Evolutionary conservation across 2,329 filamentous ascomycete species (phyloP).

Genomic region (Aureobasidium sp.): DNA sequence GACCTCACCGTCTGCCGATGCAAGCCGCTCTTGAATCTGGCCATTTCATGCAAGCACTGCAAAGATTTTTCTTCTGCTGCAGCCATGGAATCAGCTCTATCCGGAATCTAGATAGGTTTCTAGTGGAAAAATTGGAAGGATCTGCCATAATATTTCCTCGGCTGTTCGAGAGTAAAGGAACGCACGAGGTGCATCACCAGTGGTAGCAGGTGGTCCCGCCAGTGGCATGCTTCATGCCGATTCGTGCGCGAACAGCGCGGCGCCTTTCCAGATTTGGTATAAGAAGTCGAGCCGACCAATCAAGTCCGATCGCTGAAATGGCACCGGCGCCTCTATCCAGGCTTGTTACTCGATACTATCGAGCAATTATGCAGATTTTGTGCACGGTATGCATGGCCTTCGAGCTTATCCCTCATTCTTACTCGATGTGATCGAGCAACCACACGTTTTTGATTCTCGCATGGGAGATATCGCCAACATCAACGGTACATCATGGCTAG

Average conservation of each 20-base stretch:
- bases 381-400: background rate
- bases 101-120: background rate
- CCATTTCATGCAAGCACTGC: background rate
- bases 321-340: background rate
- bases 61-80: background rate
- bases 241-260: slow-evolving; percentile 2
- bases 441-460: slow-evolving; percentile 7
- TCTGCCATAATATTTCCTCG: background rate
- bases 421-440: slow-evolving; percentile 10
- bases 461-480: slow-evolving; percentile 2
- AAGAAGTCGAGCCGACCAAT: background rate
- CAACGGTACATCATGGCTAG: background rate
- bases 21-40: background rate
- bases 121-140: background rate
- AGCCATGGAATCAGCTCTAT: background rate
- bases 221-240: background rate
- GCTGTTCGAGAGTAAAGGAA: background rate
- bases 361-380: background rate
- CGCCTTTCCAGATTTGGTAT: background rate
- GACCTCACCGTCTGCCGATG: background rate
- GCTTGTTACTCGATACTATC: slow-evolving; percentile 8
- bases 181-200: background rate
- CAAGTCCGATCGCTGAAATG: background rate
- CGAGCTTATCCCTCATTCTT: slow-evolving; percentile 3
- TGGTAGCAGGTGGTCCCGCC: background rate